Evolutionary conservation across 495 filamentous ascomycete species (phyloP).

Genomic region (Daldinia caldariorum): DNA sequence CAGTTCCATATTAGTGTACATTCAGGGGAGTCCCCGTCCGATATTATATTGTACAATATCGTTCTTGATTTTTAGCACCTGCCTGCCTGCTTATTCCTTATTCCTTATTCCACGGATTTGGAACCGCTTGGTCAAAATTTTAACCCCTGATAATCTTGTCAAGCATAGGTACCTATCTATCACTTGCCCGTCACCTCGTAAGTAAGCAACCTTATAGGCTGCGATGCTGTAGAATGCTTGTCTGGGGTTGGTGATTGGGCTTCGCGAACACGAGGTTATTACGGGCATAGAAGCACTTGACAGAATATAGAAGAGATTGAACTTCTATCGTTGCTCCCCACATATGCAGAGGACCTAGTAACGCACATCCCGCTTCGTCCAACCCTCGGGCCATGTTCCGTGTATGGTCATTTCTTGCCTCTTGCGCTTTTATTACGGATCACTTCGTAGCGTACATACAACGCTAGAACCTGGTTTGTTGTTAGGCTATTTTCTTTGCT

Average conservation of each 20-base stretch:
- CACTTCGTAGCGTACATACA: constrained; percentile 31
- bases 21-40: constrained; percentile 40
- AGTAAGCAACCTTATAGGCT: constrained; percentile 25
- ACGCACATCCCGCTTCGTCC: constrained; percentile 31
- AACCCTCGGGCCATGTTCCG: constrained; percentile 14
- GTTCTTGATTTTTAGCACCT: constrained; percentile 39
- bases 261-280: constrained; percentile 28
- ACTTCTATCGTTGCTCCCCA: constrained; percentile 21
- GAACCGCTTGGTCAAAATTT: constrained; percentile 44
- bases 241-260: constrained; percentile 22
- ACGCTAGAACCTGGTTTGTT: constrained; percentile 42
- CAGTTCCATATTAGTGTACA: constrained; percentile 38
- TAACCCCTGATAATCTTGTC: constrained; percentile 40
- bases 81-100: constrained; percentile 45
- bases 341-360: constrained; percentile 14
- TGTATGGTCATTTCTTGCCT: constrained; percentile 7
- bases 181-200: constrained; percentile 1
- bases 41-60: no score
- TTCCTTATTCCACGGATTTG: constrained; percentile 45
- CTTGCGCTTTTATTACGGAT: constrained; percentile 27
- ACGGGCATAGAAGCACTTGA: constrained; percentile 28
- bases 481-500: constrained; percentile 39
- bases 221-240: constrained; percentile 19
- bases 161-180: constrained; percentile 8
- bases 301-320: constrained; percentile 11